phyloP scores from a whole-genome alignment of 495 filamentous ascomycete species.

The Lasiosphaeriaceae sp. region DNA sequence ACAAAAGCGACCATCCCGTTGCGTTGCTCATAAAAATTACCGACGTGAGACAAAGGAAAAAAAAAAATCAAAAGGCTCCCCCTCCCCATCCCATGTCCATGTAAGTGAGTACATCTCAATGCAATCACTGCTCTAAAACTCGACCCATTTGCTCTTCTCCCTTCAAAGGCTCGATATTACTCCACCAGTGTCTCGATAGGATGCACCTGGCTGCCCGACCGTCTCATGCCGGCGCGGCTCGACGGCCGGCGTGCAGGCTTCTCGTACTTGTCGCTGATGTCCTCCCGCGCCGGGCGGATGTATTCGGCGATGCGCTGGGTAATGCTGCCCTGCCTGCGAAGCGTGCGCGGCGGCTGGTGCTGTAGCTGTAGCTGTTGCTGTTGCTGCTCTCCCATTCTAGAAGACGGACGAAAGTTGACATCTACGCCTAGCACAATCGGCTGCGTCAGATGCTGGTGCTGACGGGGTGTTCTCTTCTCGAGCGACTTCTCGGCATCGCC shows the following conservation, averaged over 20 bases:
- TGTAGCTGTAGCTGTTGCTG: no score
- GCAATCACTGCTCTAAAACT: no score
- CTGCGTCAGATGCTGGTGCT: background rate
- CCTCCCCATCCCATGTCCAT: no score
- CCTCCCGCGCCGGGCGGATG: constrained; percentile 21
- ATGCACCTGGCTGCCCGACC: background rate
- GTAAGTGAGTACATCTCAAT: no score
- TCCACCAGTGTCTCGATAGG: constrained; percentile 2
- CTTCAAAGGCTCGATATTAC: background rate
- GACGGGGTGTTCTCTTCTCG: background rate
- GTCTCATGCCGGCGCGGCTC: constrained; percentile 4
- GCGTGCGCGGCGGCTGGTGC: constrained; percentile 9
- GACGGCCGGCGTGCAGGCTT: background rate
- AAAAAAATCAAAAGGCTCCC: no score
- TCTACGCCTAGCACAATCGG: constrained; percentile 4
- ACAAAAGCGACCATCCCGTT: no score
- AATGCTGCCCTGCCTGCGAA: constrained; percentile 25
- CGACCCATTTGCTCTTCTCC: no score
- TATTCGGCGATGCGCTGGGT: constrained; percentile 26
- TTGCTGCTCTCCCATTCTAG: background rate
- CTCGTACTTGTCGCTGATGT: background rate
- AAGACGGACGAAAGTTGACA: background rate
- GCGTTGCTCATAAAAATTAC: no score
- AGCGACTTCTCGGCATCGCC: background rate
- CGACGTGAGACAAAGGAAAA: no score